phyloP scores from a whole-genome alignment of 2,329 filamentous ascomycete species.

The Ceratocystis cacaofunesta region DNA sequence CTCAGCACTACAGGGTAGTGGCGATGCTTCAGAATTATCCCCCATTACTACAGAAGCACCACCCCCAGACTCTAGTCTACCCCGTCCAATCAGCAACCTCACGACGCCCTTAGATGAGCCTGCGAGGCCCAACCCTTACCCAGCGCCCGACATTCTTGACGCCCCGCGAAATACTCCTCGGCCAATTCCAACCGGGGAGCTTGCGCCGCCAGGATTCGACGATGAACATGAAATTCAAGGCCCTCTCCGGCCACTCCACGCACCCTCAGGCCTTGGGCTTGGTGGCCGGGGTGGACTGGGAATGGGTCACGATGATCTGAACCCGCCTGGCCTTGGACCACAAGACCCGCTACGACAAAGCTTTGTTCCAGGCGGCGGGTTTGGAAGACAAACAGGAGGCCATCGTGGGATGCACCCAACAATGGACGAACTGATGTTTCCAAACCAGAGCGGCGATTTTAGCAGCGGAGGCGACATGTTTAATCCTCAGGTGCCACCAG shows the following conservation, averaged over 20 bases:
- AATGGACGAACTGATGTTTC: conserved; percentile 90
- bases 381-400: conserved; percentile 29
- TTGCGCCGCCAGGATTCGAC: conserved; percentile 80
- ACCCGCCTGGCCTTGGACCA: conserved; percentile 74
- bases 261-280: conserved; percentile 2
- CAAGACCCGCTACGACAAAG: conserved; percentile 62
- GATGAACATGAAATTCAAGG: conserved; percentile 77
- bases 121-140: conserved; percentile 26
- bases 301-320: conserved; percentile 74
- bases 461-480: conserved; percentile 29
- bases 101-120: conserved; percentile 37
- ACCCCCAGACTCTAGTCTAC: conserved; percentile 15
- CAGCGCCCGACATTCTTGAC: conserved; percentile 21
- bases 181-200: conserved; percentile 52
- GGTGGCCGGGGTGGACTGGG: conserved; percentile 44
- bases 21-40: conserved; percentile 39
- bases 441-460: conserved; percentile 58
- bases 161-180: conserved; percentile 22
- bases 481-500: conserved; percentile 58
- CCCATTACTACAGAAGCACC: conserved; percentile 1
- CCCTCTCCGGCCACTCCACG: conserved; percentile 32
- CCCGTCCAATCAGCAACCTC: conserved; percentile 47
- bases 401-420: conserved; percentile 77
- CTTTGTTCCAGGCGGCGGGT: conserved; percentile 46
- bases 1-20: conserved; percentile 61